Conservation (phyloP, 345 rosid species). For the Moringa oleifera region DNA sequence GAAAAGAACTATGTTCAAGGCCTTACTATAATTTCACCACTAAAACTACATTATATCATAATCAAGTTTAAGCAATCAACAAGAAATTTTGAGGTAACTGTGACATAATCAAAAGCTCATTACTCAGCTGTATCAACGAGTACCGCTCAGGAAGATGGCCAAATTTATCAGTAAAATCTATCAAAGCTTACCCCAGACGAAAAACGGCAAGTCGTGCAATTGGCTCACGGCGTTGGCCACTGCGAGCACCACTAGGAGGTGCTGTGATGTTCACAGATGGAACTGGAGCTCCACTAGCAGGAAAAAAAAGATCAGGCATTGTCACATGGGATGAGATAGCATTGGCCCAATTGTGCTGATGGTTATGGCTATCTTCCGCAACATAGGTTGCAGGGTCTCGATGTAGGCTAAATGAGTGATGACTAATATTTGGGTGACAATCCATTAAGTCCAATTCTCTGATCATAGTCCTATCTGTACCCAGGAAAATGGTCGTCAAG, state of each 20-base stretch:
- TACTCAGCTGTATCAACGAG: too few species aligned
- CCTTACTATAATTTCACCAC: too few species aligned
- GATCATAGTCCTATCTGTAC: neutral
- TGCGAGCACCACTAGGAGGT: neutral
- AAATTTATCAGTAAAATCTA: too few species aligned
- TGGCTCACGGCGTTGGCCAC: neutral
- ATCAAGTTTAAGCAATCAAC: too few species aligned
- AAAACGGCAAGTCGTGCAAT: neutral
- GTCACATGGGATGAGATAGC: neutral
- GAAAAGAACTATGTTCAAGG: too few species aligned
- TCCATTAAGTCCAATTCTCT: neutral
- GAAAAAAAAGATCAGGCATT: neutral
- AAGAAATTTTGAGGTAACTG: too few species aligned
- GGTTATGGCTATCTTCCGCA: neutral
- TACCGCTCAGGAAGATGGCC: too few species aligned
- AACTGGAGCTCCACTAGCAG: slow-evolving; percentile 2
- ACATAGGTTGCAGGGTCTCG: neutral
- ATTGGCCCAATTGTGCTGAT: neutral
- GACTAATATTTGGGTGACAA: neutral
- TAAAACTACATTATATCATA: too few species aligned
- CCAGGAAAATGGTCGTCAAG: neutral
- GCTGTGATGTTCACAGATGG: neutral
- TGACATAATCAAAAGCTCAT: too few species aligned
- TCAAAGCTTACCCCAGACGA: neutral
- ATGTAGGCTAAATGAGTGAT: neutral